These are phyloP conservation scores for Populus hybrid DNA, from an alignment of 441 rosid species.

Conservation along the genomic window DNA sequence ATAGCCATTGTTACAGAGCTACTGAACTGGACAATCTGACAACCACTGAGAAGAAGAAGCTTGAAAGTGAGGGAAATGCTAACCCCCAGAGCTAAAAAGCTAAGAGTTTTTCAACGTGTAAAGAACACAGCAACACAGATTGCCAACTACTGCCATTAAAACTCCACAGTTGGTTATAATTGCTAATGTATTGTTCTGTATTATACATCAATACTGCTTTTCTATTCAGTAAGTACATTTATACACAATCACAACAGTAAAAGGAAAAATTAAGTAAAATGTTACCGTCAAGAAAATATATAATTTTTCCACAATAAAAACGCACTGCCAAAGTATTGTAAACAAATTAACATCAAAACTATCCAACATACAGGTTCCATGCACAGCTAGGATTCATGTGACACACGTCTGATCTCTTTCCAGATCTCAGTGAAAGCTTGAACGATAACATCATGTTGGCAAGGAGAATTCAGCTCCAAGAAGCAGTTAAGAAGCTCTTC, in stretches of 20 bases:
- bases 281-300: no score
- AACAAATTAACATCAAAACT: no score
- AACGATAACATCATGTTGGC: conserved; percentile 46
- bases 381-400: not conserved
- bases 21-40: no score
- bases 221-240: not conserved
- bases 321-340: no score
- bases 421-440: conserved; percentile 57
- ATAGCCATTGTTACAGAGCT: no score
- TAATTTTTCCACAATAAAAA: no score
- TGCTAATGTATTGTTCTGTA: not conserved
- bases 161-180: not conserved
- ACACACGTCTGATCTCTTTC: conserved; percentile 13
- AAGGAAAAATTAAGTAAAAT: no score
- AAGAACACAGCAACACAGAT: not conserved
- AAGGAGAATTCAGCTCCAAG: conserved; percentile 56
- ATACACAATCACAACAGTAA: no score
- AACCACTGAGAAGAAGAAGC: no score
- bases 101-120: not conserved
- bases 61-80: no score
- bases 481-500: conserved; percentile 60
- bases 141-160: not conserved
- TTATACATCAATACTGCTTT: no score
- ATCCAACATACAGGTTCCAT: not conserved
- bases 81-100: no score